A percentile compares a stretch with the other conserved stretches of the same genome.
These are phyloP conservation scores for Pichia deserticola DNA, from an alignment of 805 yeast species.

Conservation along the genomic window DNA sequence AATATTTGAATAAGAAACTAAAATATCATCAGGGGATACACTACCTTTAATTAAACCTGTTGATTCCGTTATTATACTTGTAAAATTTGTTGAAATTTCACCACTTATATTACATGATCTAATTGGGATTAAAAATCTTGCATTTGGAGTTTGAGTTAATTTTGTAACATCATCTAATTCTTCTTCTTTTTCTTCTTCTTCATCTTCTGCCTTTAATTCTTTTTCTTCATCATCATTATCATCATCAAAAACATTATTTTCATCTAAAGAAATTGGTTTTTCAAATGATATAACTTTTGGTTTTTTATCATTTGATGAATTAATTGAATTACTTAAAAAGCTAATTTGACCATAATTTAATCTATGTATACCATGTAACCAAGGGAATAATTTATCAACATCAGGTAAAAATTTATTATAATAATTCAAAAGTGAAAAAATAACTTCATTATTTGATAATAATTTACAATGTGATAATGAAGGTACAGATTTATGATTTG, in stretches of 20 bases:
- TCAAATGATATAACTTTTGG: conserved; percentile 12
- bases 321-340: conserved; percentile 27
- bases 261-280: conserved; percentile 14
- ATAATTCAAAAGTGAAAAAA: conserved; percentile 16
- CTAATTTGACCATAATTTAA: conserved; percentile 47
- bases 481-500: conserved; percentile 13
- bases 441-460: conserved; percentile 22
- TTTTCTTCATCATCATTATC: conserved; percentile 3
- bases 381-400: conserved; percentile 70
- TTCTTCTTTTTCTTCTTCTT: conserved; percentile 1
- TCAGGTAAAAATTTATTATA: conserved; percentile 42
- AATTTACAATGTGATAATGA: conserved; percentile 14
- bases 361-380: conserved; percentile 76
- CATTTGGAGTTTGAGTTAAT: conserved; percentile 16
- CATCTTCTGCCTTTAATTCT: not conserved
- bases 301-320: conserved; percentile 1
- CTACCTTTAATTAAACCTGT: conserved; percentile 49
- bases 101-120: conserved; percentile 25
- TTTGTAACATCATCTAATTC: not conserved
- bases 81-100: conserved; percentile 23
- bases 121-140: conserved; percentile 24
- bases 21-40: conserved; percentile 45
- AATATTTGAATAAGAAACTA: conserved; percentile 35
- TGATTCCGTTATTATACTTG: conserved; percentile 28
- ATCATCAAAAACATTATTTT: not conserved